Evolutionary conservation across 2,329 filamentous ascomycete genomes (phyloP).

Genomic region (Claviceps capensis): DNA sequence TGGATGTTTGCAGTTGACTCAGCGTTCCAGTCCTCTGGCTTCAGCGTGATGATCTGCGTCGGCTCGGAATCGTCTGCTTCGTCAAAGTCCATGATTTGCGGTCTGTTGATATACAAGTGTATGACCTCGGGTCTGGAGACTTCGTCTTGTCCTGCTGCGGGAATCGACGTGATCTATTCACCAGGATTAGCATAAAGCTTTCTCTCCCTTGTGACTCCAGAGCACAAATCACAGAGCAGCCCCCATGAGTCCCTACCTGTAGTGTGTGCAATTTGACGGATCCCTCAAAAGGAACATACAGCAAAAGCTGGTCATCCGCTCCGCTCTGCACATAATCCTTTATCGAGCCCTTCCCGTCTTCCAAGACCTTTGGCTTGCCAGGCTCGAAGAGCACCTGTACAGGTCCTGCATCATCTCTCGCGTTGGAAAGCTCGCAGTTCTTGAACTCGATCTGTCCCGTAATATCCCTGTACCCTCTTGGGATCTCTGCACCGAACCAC

Average conservation of each 20-base stretch:
- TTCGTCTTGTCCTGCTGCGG: slow-evolving; percentile 57
- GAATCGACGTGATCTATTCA: slow-evolving; percentile 66
- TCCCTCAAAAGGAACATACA: slow-evolving; percentile 81
- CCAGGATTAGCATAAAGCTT: background rate
- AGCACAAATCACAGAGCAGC: background rate
- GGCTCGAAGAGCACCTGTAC: slow-evolving; percentile 62
- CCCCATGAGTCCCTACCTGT: slow-evolving; percentile 31
- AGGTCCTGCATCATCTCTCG: slow-evolving; percentile 60
- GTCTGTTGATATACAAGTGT: slow-evolving; percentile 75
- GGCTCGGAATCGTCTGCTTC: slow-evolving; percentile 79
- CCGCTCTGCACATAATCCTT: slow-evolving; percentile 93
- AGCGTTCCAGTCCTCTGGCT: slow-evolving; percentile 66
- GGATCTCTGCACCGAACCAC: slow-evolving; percentile 65
- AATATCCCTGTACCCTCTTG: slow-evolving; percentile 71
- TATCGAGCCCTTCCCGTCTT: slow-evolving; percentile 35
- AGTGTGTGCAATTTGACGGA: slow-evolving; percentile 80
- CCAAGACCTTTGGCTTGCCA: slow-evolving; percentile 50
- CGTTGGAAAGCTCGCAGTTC: slow-evolving; percentile 77
- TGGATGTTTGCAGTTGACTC: slow-evolving; percentile 59
- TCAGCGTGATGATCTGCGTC: slow-evolving; percentile 67
- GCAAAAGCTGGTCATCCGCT: slow-evolving; percentile 90
- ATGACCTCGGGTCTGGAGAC: slow-evolving; percentile 68
- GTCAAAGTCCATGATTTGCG: slow-evolving; percentile 86
- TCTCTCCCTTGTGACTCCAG: background rate
- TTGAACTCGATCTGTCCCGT: slow-evolving; percentile 68